Evolutionary conservation across 2,329 filamentous ascomycete species (phyloP), one percentile per base, ranked within the genome.

Genomic region (Fusarium nematophilum): DNA sequence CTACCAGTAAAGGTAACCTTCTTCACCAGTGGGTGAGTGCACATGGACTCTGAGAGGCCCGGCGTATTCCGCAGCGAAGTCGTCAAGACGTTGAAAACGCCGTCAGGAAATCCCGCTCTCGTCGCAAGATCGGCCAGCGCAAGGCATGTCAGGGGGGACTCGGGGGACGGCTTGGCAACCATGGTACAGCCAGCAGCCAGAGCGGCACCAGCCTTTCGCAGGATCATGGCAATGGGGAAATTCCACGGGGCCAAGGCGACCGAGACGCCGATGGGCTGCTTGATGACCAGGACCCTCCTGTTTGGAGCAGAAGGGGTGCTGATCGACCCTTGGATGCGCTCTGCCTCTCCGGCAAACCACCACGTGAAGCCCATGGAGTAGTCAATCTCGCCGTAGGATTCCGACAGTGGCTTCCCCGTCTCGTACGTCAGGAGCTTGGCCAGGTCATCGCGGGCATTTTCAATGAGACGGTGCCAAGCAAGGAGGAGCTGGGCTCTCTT

Each of bases 1-100:
- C 34, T 40, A 6, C 91, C 91, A 0, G 90, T 93, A 68, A 93
- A 94, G 58, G 89, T 90, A 56, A 93, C 80, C 72, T 93, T 92
- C 54, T 76, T 78, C 4, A 81, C 75, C 1, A 73, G 50, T 0
- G 75, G 76, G 51, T 82, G 79, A 31, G 75, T 72, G 59, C 79
- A 81, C 3, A 83, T 74, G 5, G 75, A 75, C 66, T 81, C 79
- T 6, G 76, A 77, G 4, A 82, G 69, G 1, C 63, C 51, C 0
- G 80, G 79, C 0, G 80, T 82, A 44, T 78, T 77, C 1, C 70
- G 70, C 7, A 80, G 62, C 11, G 75, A 78, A 0, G 80, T 81
- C 0, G 78, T 78, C 46, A 82, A 40, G 3, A 82, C 74, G 36
- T 80, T 81, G 25, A 95, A 82, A 0, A 88, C 89, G 4, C 91